A percentile compares a stretch with the other conserved stretches of the same genome.
Conservation (phyloP, 495 filamentous ascomycete species). For the Amphirosellinia nigrospora region DNA sequence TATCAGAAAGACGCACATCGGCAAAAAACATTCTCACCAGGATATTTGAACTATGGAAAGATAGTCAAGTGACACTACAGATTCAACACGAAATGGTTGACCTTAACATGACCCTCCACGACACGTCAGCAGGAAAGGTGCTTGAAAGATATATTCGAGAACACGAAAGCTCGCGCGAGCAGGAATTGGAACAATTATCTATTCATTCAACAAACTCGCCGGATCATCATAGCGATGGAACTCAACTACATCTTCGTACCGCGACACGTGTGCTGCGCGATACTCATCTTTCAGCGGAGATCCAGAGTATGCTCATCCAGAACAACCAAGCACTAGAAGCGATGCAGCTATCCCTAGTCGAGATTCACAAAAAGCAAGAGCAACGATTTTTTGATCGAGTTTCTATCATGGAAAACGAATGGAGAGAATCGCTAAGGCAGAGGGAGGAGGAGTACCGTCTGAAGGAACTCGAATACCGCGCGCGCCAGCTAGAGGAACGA, state of each 20-base stretch:
- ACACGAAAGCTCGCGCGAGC: background rate
- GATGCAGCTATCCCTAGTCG: background rate
- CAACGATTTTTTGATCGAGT: background rate
- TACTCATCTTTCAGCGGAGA: background rate
- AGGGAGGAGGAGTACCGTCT: conserved; percentile 4
- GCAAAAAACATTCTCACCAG: background rate
- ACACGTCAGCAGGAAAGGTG: conserved; percentile 19
- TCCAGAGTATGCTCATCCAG: background rate
- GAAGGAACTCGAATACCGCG: background rate
- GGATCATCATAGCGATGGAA: background rate
- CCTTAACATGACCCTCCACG: conserved; percentile 20
- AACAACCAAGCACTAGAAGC: conserved; percentile 11
- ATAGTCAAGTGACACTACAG: conserved; percentile 13
- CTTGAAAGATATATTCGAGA: background rate
- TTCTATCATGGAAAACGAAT: background rate
- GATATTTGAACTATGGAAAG: background rate
- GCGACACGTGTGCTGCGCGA: background rate
- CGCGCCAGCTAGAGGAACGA: background rate
- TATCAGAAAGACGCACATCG: background rate
- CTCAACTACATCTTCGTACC: background rate
- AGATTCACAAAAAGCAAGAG: conserved; percentile 10
- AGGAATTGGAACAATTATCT: background rate
- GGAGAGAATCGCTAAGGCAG: background rate
- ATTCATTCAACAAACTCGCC: background rate
- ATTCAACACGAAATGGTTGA: conserved; percentile 32